phyloP scores from a whole-genome alignment of 108 stramenopile species.

The Nannochloropsis granulata region DNA sequence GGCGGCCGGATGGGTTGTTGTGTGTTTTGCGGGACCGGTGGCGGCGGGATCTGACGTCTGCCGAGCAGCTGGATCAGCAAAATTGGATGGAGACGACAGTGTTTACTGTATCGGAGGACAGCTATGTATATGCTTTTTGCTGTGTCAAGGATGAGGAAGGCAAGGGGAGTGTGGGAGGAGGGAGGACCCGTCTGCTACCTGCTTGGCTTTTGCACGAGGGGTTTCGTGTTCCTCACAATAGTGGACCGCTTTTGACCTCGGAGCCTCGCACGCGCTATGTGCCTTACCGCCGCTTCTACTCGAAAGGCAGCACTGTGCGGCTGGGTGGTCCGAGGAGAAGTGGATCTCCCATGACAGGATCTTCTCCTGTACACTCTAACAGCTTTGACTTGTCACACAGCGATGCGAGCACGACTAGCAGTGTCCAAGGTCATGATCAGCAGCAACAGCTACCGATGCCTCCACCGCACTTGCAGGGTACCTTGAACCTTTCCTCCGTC shows the following conservation, averaged over 20 bases:
- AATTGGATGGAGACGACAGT: background rate
- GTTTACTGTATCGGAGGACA: background rate
- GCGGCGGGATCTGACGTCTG: background rate
- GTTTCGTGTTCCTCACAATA: background rate
- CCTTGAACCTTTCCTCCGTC: too few relatives aligned
- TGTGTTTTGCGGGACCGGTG: background rate
- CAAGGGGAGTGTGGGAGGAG: background rate
- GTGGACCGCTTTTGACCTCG: background rate
- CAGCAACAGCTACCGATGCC: too few relatives aligned
- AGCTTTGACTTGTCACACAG: background rate
- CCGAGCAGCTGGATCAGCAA: background rate
- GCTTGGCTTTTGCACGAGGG: background rate
- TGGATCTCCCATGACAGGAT: background rate
- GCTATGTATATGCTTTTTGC: background rate
- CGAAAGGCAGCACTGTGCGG: background rate
- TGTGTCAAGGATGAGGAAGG: background rate
- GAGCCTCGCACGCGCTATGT: background rate
- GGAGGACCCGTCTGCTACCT: background rate
- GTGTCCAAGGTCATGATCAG: background rate
- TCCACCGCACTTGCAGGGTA: too few relatives aligned
- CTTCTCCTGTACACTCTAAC: background rate
- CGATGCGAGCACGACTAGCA: background rate
- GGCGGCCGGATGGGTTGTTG: background rate
- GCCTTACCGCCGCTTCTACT: background rate
- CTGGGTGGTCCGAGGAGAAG: background rate